Conservation (phyloP, 2,329 filamentous ascomycete genomes). For the Ramularia collo-cygni region DNA sequence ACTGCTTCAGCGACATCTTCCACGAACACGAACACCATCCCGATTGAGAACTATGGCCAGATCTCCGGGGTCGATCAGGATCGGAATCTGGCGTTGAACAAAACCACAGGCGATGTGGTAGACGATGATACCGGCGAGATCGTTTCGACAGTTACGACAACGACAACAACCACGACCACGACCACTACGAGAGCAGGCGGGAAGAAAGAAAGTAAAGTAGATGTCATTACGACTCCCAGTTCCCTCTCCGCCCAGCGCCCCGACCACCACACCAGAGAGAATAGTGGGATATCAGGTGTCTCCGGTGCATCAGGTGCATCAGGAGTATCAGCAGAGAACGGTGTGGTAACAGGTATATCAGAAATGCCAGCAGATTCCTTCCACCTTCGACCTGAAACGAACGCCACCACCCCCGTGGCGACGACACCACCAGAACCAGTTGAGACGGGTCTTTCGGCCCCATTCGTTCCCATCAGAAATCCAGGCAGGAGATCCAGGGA, state of each 20-base stretch:
- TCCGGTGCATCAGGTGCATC: slow-evolving; percentile 10
- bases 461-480: slow-evolving; percentile 8
- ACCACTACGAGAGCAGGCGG: slow-evolving; percentile 17
- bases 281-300: slow-evolving; percentile 11
- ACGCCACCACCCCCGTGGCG: slow-evolving; percentile 5
- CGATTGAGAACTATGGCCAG: slow-evolving; percentile 25
- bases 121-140: slow-evolving; percentile 27
- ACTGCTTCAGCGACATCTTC: slow-evolving; percentile 5
- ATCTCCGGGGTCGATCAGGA: slow-evolving; percentile 21
- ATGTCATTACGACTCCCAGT: slow-evolving; percentile 13
- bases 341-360: slow-evolving; percentile 10
- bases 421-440: not conserved
- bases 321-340: slow-evolving; percentile 20
- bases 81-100: slow-evolving; percentile 23
- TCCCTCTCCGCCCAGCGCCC: not conserved
- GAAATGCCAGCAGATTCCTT: slow-evolving; percentile 20
- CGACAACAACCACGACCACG: slow-evolving; percentile 28
- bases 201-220: slow-evolving; percentile 15
- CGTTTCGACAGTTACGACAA: slow-evolving; percentile 26
- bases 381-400: slow-evolving; percentile 3
- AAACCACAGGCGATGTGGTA: slow-evolving; percentile 24
- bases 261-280: not conserved
- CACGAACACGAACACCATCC: slow-evolving; percentile 16
- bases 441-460: slow-evolving; percentile 1
- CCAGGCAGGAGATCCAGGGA: slow-evolving; percentile 8